A percentile compares a stretch with the other conserved stretches of the same genome.
Evolutionary conservation across 257 asterid species (phyloP).

Genomic region (Fraxinus americana): DNA sequence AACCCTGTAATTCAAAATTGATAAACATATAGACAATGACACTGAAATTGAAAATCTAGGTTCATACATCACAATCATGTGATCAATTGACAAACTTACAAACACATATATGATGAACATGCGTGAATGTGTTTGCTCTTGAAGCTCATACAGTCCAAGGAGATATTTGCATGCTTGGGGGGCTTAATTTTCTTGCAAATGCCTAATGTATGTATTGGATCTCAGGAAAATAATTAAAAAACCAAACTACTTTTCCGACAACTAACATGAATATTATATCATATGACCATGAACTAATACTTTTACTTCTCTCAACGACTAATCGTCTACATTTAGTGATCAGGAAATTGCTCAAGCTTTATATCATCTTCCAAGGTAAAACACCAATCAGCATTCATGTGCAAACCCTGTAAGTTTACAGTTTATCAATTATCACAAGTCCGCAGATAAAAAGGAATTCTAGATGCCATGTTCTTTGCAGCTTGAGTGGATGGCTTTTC

Average conservation of each 20-base stretch:
- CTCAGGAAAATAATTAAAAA: not conserved
- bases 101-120: not conserved
- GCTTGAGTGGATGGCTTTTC: not conserved
- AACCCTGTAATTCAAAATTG: conserved; percentile 49
- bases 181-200: not conserved
- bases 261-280: not conserved
- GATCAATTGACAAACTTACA: conserved; percentile 15
- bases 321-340: not conserved
- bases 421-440: not conserved
- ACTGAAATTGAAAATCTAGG: not conserved
- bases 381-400: not conserved
- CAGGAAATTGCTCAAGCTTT: not conserved
- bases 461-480: not conserved
- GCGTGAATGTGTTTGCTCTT: not conserved
- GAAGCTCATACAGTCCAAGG: conserved; percentile 9
- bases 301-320: conserved; percentile 1
- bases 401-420: not conserved
- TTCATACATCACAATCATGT: not conserved
- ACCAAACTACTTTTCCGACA: too few species aligned
- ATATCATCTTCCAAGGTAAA: conserved; percentile 21
- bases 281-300: not conserved
- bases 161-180: not conserved
- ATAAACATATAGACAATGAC: conserved; percentile 7
- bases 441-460: not conserved
- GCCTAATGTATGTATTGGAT: not conserved